Percentiles rank a stretch among this genome's conserved stretches.
phyloP scores from a whole-genome alignment of 257 asterid genomes.

The Gentiana macrophylla region DNA sequence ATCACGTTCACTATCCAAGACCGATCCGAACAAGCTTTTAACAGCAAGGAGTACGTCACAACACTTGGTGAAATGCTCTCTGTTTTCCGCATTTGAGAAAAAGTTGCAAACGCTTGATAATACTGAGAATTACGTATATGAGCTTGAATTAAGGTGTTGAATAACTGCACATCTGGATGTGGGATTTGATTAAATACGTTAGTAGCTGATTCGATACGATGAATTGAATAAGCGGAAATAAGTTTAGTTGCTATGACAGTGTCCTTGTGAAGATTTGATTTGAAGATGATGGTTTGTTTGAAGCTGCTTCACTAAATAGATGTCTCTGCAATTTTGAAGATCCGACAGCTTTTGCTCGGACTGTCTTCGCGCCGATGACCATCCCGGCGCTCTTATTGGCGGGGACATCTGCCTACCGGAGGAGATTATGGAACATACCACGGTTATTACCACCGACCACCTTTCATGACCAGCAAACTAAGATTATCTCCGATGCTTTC shows the following conservation, averaged over 20 bases:
- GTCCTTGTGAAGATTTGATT: conserved; percentile 48
- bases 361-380: conserved; percentile 49
- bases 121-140: conserved; percentile 34
- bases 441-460: background rate
- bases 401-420: conserved; percentile 25
- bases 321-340: conserved; percentile 58
- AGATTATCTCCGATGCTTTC: no score
- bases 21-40: conserved; percentile 41
- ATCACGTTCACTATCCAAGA: conserved; percentile 27
- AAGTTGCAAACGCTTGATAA: conserved; percentile 34
- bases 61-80: conserved; percentile 49
- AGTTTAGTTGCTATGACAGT: conserved; percentile 55
- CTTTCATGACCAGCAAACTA: no score
- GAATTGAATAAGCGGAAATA: conserved; percentile 48
- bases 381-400: conserved; percentile 52
- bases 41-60: conserved; percentile 48
- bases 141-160: conserved; percentile 47
- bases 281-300: conserved; percentile 67
- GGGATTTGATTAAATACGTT: conserved; percentile 44
- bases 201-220: conserved; percentile 36
- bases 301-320: conserved; percentile 43
- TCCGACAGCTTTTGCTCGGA: conserved; percentile 49
- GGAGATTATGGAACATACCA: no score
- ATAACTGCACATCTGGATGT: conserved; percentile 36
- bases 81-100: conserved; percentile 33